Evolutionary conservation across 345 rosid species (phyloP).

Genomic region (Acer yangbiense): DNA sequence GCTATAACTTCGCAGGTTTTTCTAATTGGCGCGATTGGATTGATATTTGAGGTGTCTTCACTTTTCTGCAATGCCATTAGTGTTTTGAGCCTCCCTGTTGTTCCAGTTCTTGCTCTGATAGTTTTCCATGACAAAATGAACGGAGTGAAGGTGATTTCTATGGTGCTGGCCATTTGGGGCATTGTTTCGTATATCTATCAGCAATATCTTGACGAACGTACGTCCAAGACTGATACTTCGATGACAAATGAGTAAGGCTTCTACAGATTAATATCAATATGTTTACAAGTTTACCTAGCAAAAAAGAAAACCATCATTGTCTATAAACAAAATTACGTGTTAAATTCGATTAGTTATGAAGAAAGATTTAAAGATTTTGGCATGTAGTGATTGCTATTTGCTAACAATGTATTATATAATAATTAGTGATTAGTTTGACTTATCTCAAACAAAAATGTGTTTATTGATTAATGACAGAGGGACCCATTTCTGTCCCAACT

Average conservation of each 20-base stretch:
- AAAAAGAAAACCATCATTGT: no score
- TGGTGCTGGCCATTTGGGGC: constrained; percentile 46
- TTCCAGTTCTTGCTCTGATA: constrained; percentile 40
- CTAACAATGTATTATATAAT: no score
- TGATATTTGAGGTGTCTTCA: constrained; percentile 45
- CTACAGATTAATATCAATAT: no score
- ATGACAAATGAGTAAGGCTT: not conserved
- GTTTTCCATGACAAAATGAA: constrained; percentile 41
- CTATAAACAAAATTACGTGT: no score
- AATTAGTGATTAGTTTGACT: no score
- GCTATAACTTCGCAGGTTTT: constrained; percentile 40
- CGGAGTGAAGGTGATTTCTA: constrained; percentile 39
- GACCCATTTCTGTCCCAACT: not conserved
- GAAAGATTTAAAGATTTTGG: no score
- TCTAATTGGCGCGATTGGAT: constrained; percentile 29
- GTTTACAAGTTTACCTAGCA: no score
- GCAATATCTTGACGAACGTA: constrained; percentile 32
- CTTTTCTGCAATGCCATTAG: constrained; percentile 40
- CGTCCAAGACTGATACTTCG: not conserved
- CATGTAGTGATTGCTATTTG: no score
- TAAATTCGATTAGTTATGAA: no score
- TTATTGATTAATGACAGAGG: not conserved
- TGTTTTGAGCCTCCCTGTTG: constrained; percentile 36
- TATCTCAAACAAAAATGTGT: no score
- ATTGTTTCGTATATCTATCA: constrained; percentile 41